Percentiles rank a stretch among this genome's conserved stretches.
These are phyloP conservation scores for Cucurbita argyrosperma DNA, from an alignment of 306 rosid species.

Conservation along the genomic window DNA sequence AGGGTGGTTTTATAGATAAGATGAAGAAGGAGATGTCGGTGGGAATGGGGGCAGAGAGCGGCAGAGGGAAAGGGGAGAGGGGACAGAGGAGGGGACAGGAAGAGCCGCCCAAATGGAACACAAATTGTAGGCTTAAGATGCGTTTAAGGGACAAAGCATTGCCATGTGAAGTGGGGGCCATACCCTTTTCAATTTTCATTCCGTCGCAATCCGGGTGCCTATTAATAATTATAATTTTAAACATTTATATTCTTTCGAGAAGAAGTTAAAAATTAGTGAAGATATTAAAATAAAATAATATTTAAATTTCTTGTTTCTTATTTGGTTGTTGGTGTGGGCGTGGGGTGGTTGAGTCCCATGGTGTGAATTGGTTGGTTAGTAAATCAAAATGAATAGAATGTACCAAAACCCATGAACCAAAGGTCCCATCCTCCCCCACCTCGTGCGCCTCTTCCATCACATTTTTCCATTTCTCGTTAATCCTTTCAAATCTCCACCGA, in stretches of 20 bases:
- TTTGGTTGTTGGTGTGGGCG: background rate
- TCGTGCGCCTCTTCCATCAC: background rate
- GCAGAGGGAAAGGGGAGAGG: slow-evolving; percentile 33
- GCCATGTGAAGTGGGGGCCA: slow-evolving; percentile 4
- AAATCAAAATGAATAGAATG: background rate
- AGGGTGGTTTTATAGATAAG: background rate
- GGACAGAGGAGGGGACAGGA: slow-evolving; percentile 64
- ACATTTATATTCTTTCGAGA: background rate
- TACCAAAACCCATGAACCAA: background rate
- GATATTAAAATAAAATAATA: too few species aligned
- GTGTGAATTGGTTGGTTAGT: background rate
- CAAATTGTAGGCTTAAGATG: slow-evolving; percentile 38
- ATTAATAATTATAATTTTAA: too few species aligned
- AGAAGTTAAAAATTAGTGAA: background rate
- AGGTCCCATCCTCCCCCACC: background rate
- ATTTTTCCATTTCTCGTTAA: background rate
- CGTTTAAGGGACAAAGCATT: background rate
- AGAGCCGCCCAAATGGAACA: slow-evolving; percentile 33
- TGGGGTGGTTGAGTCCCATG: background rate
- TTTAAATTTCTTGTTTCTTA: too few species aligned
- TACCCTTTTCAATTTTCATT: too few species aligned
- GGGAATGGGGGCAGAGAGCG: slow-evolving; percentile 47
- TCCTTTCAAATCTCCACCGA: background rate
- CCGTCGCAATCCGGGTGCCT: too few species aligned
- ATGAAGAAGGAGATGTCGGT: background rate